Percentiles rank a stretch among this genome's conserved stretches.
Conservation (phyloP, 1,139 yeast species). For the Geotrichum histeridarum region DNA sequence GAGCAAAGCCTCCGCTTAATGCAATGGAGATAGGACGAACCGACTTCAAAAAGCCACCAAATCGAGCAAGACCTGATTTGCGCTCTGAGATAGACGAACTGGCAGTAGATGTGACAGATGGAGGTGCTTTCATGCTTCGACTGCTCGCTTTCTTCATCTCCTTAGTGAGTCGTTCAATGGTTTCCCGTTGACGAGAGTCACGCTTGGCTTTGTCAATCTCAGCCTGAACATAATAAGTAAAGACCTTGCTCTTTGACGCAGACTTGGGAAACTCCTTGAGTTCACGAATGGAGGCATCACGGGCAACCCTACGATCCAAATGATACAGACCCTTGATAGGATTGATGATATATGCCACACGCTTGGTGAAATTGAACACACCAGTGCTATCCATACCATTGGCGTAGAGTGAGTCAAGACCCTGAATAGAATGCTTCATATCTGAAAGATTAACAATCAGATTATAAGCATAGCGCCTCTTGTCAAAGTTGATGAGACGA, state of each 20-base stretch:
- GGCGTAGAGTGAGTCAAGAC: constrained; percentile 14
- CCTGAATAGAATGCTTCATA: constrained; percentile 30
- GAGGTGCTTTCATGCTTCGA: constrained; percentile 2
- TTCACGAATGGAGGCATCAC: constrained; percentile 44
- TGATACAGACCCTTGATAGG: constrained; percentile 31
- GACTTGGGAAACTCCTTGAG: constrained; percentile 37
- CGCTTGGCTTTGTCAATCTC: constrained; percentile 51
- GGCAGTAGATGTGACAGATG: background rate
- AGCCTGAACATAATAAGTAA: constrained; percentile 42
- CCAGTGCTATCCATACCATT: constrained; percentile 25
- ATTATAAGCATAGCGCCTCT: constrained; percentile 58
- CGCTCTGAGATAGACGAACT: constrained; percentile 14
- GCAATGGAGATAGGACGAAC: constrained; percentile 44
- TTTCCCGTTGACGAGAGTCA: constrained; percentile 47
- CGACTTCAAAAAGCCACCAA: constrained; percentile 36
- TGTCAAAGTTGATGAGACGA: constrained; percentile 59
- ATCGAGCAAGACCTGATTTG: constrained; percentile 25
- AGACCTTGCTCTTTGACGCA: constrained; percentile 40
- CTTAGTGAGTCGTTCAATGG: constrained; percentile 41
- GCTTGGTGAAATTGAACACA: constrained; percentile 19
- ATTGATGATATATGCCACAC: constrained; percentile 31
- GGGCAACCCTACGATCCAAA: constrained; percentile 35
- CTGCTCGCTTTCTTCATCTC: constrained; percentile 32
- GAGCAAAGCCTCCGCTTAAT: constrained; percentile 31
- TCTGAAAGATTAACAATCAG: constrained; percentile 47